Evolutionary conservation across 1,284 basidiomycete species (phyloP).

Genomic region (Microbotryum saponariae): DNA sequence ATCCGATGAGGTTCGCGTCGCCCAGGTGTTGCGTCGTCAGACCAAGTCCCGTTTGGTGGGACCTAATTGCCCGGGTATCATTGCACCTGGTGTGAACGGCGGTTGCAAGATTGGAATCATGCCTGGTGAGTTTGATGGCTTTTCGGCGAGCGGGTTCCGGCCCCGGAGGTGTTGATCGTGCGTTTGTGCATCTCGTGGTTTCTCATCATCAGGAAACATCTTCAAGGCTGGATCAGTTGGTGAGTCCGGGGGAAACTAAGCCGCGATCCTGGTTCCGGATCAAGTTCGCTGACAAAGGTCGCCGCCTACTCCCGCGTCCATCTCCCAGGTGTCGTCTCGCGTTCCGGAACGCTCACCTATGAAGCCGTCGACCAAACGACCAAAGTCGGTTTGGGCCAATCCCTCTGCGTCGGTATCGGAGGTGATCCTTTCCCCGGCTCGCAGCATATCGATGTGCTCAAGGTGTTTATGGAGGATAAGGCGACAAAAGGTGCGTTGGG

Average conservation of each 20-base stretch:
- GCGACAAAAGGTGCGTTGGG: conserved; percentile 62
- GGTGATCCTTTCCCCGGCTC: conserved; percentile 99
- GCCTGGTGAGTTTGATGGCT: conserved; percentile 49
- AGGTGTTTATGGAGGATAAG: conserved; percentile 89
- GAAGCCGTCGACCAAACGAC: conserved; percentile 80
- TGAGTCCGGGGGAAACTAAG: conserved; percentile 39
- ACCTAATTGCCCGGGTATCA: conserved; percentile 97
- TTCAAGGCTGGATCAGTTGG: conserved; percentile 92
- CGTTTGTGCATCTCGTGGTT: too few species aligned
- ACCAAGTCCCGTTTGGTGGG: conserved; percentile 75
- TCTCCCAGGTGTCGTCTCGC: conserved; percentile 74
- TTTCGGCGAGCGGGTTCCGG: too few species aligned
- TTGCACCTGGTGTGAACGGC: conserved; percentile 62
- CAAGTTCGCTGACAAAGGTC: too few species aligned
- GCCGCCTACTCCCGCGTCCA: too few species aligned
- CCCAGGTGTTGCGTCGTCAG: conserved; percentile 88
- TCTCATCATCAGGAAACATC: conserved; percentile 56
- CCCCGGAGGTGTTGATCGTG: too few species aligned
- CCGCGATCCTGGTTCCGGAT: too few species aligned
- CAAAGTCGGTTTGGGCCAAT: conserved; percentile 89
- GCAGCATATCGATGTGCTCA: conserved; percentile 90
- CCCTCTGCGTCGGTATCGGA: conserved; percentile 93
- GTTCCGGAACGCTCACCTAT: conserved; percentile 88
- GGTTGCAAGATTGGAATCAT: conserved; percentile 99
- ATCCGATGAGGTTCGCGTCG: conserved; percentile 86